Percentiles rank a stretch among this genome's conserved stretches.
Evolutionary conservation across 208 protist species (phyloP).

Genomic region (Trypanosoma vivax): DNA sequence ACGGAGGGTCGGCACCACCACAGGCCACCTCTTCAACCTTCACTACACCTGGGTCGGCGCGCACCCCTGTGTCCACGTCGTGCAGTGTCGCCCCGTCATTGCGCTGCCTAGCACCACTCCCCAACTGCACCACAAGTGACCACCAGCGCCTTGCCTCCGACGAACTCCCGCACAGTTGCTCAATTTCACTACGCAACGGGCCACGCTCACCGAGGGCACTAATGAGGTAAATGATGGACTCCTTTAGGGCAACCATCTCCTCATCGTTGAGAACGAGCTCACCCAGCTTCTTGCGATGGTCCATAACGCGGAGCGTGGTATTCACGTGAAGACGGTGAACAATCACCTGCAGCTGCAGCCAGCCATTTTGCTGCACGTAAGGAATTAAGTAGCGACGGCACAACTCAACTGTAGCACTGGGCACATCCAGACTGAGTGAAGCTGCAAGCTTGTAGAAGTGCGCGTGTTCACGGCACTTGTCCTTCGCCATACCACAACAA

Average conservation of each 20-base stretch:
- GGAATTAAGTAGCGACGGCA: constrained; percentile 43
- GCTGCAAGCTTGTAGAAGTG: constrained; percentile 43
- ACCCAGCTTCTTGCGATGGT: constrained; percentile 4
- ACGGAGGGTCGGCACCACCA: too few species aligned
- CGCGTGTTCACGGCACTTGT: constrained; percentile 35
- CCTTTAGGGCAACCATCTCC: constrained; percentile 10
- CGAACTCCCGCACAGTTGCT: neutral
- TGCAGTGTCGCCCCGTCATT: too few species aligned
- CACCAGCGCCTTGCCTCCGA: neutral
- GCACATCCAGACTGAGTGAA: constrained; percentile 39
- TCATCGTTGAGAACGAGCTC: constrained; percentile 3
- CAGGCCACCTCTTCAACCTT: too few species aligned
- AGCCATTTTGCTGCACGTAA: constrained; percentile 37
- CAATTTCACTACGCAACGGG: constrained; percentile 1
- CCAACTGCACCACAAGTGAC: constrained; percentile 6
- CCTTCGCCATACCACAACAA: constrained; percentile 24
- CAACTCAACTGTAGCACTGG: constrained; percentile 31
- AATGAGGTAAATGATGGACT: constrained; percentile 16
- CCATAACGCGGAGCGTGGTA: constrained; percentile 31
- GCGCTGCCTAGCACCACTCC: neutral
- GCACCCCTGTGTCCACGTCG: too few species aligned
- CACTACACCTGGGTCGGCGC: too few species aligned
- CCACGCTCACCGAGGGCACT: constrained; percentile 2
- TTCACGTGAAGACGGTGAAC: constrained; percentile 52
- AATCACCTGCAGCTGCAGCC: constrained; percentile 41